Base-by-base conservation (phyloP, 495 filamentous ascomycete genomes). In the Wilcoxina mikolae region DNA sequence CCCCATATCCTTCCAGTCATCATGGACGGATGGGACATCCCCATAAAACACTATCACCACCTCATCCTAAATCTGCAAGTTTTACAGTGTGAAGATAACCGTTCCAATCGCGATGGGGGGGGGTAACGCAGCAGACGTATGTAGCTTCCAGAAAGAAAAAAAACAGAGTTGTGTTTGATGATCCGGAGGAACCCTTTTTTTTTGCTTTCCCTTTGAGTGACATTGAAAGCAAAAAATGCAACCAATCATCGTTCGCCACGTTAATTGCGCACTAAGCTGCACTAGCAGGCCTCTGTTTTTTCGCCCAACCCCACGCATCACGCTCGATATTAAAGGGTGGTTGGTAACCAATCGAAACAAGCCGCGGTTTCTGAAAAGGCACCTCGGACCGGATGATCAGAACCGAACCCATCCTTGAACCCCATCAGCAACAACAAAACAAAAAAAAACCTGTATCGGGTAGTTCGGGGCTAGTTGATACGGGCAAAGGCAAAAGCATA, bases 181-280 rank as follows among this genome's bases (percentile, higher is more conserved):
- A n/a, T n/a, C n/a, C n/a, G 31, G 15, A 35, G 15, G 15, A 35
- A 35, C 31, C 31, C 31, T 7, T 35, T 7, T 35, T 7, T 35
- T 7, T 35, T 35, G 31, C 31, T 35, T 35, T 35, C 31, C 31
- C 15, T 35, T 7, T 35, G 7, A 35, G 31, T 35, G 31, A 35
- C 31, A 35, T 35, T 15, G 31, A 35, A 35, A 35, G 7, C 31
- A 35, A 24, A 61, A 61, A 65, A 65, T 65, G 7, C 31, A 35
- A 24, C 62, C 62, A 65, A 65, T 65, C 61, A 65, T 22, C 45
- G 55, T 17, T 41, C 62, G 62, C 62, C 62, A 65, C 62, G 62
- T 60, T 47, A 59, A 57, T 44, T 61, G 41, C 53, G 11, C 20
- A 10, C n/a, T 38, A 38, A 39, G 35, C 20, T 18, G 35, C 35